Base-by-base conservation (phyloP, 805 yeast species). In the Candida arabinofermentans region DNA sequence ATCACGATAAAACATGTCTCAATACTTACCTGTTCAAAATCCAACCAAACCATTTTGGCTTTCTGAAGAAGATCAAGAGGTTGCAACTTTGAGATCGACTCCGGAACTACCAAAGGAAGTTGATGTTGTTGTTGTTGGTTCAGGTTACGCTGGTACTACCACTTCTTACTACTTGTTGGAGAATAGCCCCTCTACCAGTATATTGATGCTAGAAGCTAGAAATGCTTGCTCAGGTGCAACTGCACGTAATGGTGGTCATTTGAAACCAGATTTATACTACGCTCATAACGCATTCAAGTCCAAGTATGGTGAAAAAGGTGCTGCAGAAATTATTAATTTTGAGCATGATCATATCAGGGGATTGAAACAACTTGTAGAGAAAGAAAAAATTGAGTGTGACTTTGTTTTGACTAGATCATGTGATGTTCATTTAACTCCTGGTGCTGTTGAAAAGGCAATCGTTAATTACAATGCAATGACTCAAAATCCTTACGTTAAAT, bases 221-320 rank as follows among this genome's bases (percentile, higher is more conserved):
- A 65, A 66, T 40, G 57, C 63, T 3, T 62, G 65, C 37, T 61
- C 67, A 5, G 64, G 59, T 22, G 77, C 76, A 13, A 69, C 74
- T 2, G 76, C 74, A 14, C 54, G 77, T 41, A 72, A 72, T 41
- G 76, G 77, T 16, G 77, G 77, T 1, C 77, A 72, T 48, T 47
- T 72, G 38, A 68, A 70, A 34, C 73, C 75, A 5, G 52, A 47
- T 34, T 46, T 43, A 37, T 54, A 57, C 41, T 36, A 44, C 27
- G 47, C 33, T n/a, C 52, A 57, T 21, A 43, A 42, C 8, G 36
- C 40, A 19, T 49, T 44, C 36, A 51, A 41, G 18, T 29, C 36
- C 8, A 41, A 43, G 29, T 50, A 54, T 39, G 58, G 64, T 33
- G 36, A 41, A 26, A 35, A 55, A 31, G 46, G 54, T 16, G 71